A percentile compares a stretch with the other conserved stretches of the same genome.
Evolutionary conservation across 495 filamentous ascomycete species (phyloP).

Genomic region (Penicillium atrosanguineum): DNA sequence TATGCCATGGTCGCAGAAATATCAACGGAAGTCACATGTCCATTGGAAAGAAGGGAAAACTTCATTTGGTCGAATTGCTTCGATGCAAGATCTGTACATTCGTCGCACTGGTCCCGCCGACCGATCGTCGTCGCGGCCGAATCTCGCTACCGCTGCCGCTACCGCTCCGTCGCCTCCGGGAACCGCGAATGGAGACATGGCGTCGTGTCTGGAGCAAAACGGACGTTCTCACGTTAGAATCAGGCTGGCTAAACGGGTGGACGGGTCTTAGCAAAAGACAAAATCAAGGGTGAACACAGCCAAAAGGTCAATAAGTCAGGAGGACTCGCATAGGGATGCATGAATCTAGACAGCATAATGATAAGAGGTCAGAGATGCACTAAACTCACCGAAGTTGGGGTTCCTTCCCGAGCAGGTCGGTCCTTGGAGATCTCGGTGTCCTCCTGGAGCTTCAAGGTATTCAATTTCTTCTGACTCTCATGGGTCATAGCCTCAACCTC

Average conservation of each 20-base stretch:
- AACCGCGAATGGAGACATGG: slow-evolving; percentile 42
- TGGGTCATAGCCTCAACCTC: slow-evolving; percentile 74
- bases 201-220: slow-evolving; percentile 51
- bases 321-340: slow-evolving; percentile 17
- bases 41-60: slow-evolving; percentile 18
- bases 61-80: slow-evolving; percentile 47
- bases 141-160: slow-evolving; percentile 49
- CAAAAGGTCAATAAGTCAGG: slow-evolving; percentile 13
- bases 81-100: slow-evolving; percentile 44
- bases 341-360: slow-evolving; percentile 15
- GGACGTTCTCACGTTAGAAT: slow-evolving; percentile 53
- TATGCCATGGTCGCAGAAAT: slow-evolving; percentile 40
- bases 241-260: slow-evolving; percentile 42
- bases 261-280: slow-evolving; percentile 45
- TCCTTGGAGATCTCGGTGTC: slow-evolving; percentile 49
- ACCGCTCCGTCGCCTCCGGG: slow-evolving; percentile 45
- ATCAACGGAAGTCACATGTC: slow-evolving; percentile 30
- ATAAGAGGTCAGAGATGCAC: slow-evolving; percentile 24
- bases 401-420: slow-evolving; percentile 43
- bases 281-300: slow-evolving; percentile 23
- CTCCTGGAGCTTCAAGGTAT: slow-evolving; percentile 82
- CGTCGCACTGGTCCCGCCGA: slow-evolving; percentile 34
- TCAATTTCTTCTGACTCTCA: slow-evolving; percentile 79
- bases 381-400: slow-evolving; percentile 43
- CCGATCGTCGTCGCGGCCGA: slow-evolving; percentile 44